Base-by-base conservation (phyloP, 148 eudicot genomes). In the Heliosperma pusillum region DNA sequence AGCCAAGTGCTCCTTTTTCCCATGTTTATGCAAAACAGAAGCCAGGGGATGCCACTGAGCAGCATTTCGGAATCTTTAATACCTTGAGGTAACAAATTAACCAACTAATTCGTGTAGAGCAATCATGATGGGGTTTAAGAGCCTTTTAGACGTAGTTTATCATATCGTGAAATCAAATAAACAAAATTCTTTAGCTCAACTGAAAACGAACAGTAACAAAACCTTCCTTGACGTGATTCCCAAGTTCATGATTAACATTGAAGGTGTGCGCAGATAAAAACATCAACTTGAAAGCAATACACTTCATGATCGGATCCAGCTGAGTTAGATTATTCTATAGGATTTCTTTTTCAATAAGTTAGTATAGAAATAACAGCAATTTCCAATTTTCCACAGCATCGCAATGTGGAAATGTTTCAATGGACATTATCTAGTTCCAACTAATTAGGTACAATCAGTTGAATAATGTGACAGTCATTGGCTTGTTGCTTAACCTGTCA, bases 11-110 rank as follows among this genome's bases (percentile, higher is more conserved):
- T 81, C 63, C 42, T 85, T 67, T 82, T 80, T 65, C 76, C 85
- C 21, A 70, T 80, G 88, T 85, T 71, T 73, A 85, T 73, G 86
- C 83, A 62, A 60, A 85, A 61, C 20, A 75, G 36, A 83, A 80
- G 57, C 72, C 17, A 0, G 84, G 64, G 17, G 81, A 73, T 64
- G 81, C 22, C 1, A 40, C 40, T 27, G 88, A 86, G 76, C 71
- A 62, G 63, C 64, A 83, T 57, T 86, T 86, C 36, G 86, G 88
- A 59, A 61, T 86, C 1, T 83, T 83, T 29, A 30, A 9, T 5
- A 80, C 84, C n/a, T n/a, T n/a, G n/a, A n/a, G n/a, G n/a, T n/a
- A n/a, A n/a, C n/a, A n/a, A n/a, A n/a, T n/a, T n/a, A n/a, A n/a
- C n/a, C n/a, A n/a, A n/a, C n/a, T n/a, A n/a, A n/a, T n/a, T n/a